A percentile compares a stretch with the other conserved stretches of the same genome.
phyloP scores from a whole-genome alignment of 2,329 filamentous ascomycete genomes.

The Penicillium sp. region DNA sequence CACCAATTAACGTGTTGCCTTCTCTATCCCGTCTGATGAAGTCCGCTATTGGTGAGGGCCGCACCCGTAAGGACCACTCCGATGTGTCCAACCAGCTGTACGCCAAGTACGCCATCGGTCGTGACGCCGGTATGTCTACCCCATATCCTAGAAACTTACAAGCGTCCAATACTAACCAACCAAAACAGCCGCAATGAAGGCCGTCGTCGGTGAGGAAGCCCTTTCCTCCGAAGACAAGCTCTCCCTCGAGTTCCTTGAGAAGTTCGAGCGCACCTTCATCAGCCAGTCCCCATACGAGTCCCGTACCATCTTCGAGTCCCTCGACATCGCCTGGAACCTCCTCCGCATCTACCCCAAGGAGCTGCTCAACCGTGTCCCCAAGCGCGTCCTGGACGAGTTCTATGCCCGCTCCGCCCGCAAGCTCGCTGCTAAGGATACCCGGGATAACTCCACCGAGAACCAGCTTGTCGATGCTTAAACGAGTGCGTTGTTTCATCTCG shows the following conservation, averaged over 20 bases:
- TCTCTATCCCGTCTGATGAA: constrained; percentile 99
- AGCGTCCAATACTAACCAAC: not conserved
- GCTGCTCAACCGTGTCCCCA: constrained; percentile 89
- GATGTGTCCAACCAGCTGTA: constrained; percentile 99
- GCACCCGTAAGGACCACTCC: constrained; percentile 94
- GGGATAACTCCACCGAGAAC: constrained; percentile 41
- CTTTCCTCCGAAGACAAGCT: constrained; percentile 95
- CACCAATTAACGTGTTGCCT: constrained; percentile 96
- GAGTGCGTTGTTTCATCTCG: not conserved
- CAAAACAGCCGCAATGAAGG: constrained; percentile 83
- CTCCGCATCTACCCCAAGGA: constrained; percentile 98
- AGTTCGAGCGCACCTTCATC: constrained; percentile 96
- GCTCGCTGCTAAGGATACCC: constrained; percentile 48
- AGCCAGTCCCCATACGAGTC: constrained; percentile 89
- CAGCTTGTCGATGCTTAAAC: constrained; percentile 43
- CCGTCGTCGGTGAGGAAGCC: constrained; percentile 97
- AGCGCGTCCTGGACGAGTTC: constrained; percentile 79
- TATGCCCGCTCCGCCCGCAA: constrained; percentile 63
- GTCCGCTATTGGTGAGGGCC: constrained; percentile 96
- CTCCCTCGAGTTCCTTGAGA: constrained; percentile 95
- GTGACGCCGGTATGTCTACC: constrained; percentile 66
- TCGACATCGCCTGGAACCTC: constrained; percentile 94
- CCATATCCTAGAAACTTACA: not conserved
- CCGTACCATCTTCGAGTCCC: constrained; percentile 85
- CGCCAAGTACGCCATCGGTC: constrained; percentile 98